phyloP scores from a whole-genome alignment of 495 filamentous ascomycete genomes.

The Thozetella sp. region DNA sequence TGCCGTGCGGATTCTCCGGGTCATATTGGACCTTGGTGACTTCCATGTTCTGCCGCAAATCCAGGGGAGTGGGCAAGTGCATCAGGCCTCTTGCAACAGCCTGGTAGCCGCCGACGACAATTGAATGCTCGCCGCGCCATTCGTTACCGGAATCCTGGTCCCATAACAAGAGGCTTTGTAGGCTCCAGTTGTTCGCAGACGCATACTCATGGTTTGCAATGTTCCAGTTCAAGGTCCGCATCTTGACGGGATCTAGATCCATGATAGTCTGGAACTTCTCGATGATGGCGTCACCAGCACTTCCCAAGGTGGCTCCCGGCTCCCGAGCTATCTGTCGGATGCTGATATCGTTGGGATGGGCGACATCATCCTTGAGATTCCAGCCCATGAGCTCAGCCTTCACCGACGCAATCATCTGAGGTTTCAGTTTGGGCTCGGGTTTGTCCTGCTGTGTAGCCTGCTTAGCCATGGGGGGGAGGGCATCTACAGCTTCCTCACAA shows the following conservation, averaged over 20 bases:
- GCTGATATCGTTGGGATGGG: constrained; percentile 68
- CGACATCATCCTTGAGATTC: constrained; percentile 66
- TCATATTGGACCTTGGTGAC: constrained; percentile 74
- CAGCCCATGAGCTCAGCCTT: constrained; percentile 82
- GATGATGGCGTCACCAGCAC: constrained; percentile 86
- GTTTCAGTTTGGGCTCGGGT: constrained; percentile 54
- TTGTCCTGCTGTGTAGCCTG: not conserved
- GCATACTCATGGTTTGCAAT: constrained; percentile 98
- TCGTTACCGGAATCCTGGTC: constrained; percentile 98
- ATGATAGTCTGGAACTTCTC: constrained; percentile 83
- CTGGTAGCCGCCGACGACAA: constrained; percentile 90
- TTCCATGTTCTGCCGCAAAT: constrained; percentile 71
- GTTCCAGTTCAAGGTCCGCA: constrained; percentile 96
- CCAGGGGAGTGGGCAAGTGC: constrained; percentile 73
- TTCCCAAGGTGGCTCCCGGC: constrained; percentile 74
- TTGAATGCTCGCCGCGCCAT: constrained; percentile 90
- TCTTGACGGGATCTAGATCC: constrained; percentile 80
- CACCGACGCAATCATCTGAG: constrained; percentile 62
- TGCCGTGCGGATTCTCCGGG: constrained; percentile 27
- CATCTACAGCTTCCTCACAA: constrained; percentile 60
- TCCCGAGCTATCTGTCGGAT: constrained; percentile 65
- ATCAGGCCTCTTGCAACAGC: constrained; percentile 84
- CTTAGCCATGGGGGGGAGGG: constrained; percentile 26
- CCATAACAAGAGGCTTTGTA: constrained; percentile 89
- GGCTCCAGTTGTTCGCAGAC: constrained; percentile 84